Conservation (phyloP, 148 eudicot genomes). For the Cornus florida region DNA sequence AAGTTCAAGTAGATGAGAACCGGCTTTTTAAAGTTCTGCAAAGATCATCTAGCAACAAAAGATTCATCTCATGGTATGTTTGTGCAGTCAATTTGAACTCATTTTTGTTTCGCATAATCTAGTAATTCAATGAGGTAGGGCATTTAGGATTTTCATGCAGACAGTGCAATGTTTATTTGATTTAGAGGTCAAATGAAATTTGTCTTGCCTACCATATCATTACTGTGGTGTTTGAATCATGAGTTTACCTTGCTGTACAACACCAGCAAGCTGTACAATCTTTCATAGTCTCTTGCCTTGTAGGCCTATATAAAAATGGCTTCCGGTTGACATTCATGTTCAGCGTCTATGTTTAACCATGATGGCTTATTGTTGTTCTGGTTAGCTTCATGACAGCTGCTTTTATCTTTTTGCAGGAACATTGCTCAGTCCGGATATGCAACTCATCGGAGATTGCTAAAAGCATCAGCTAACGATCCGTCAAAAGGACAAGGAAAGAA, state of each 20-base stretch:
- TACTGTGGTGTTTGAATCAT: not conserved
- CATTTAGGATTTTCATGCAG: too few relatives aligned
- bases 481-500: too few relatives aligned
- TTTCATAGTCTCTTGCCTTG: conserved; percentile 3
- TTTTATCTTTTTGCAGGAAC: conserved; percentile 25
- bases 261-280: not conserved
- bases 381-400: conserved; percentile 9
- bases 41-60: conserved; percentile 13
- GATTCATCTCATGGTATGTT: conserved; percentile 18
- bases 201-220: not conserved
- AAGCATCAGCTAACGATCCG: not conserved
- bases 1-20: conserved; percentile 30
- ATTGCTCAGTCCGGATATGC: conserved; percentile 16
- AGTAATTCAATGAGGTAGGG: too few relatives aligned
- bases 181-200: not conserved
- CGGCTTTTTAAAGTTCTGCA: conserved; percentile 7
- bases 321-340: not conserved
- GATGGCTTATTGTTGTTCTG: not conserved
- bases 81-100: not conserved
- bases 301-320: not conserved
- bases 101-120: too few relatives aligned
- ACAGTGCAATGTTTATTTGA: too few relatives aligned
- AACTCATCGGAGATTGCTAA: conserved; percentile 33
- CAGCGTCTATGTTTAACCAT: not conserved
- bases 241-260: not conserved